These are phyloP conservation scores for Blastobotrys chiropterorum DNA, from an alignment of 805 yeast genomes.

Conservation along the genomic window DNA sequence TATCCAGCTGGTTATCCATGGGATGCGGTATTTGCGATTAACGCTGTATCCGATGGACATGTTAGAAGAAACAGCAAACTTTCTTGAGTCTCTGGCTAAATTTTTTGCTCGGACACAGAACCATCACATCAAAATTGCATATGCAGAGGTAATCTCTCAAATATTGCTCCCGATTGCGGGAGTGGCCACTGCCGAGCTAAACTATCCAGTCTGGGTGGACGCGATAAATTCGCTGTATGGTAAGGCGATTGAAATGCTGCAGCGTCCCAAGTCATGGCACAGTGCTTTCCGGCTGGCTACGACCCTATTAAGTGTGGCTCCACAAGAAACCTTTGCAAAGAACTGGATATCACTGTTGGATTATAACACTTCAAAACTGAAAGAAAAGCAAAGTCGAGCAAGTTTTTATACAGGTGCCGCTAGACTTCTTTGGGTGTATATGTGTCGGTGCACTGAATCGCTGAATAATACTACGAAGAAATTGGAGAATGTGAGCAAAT, in stretches of 20 bases:
- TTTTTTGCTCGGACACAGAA: slow-evolving; percentile 66
- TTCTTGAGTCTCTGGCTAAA: slow-evolving; percentile 76
- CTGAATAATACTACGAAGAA: slow-evolving; percentile 79
- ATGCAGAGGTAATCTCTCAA: slow-evolving; percentile 75
- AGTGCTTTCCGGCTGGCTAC: slow-evolving; percentile 61
- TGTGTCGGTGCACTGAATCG: slow-evolving; percentile 82
- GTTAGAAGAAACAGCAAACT: slow-evolving; percentile 92
- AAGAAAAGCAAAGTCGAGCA: slow-evolving; percentile 50
- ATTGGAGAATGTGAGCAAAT: slow-evolving; percentile 55
- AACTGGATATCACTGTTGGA: slow-evolving; percentile 72
- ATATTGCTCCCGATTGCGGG: slow-evolving; percentile 80
- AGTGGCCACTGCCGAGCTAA: slow-evolving; percentile 83
- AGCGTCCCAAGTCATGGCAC: slow-evolving; percentile 53
- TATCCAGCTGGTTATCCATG: slow-evolving; percentile 71
- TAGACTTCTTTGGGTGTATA: slow-evolving; percentile 81
- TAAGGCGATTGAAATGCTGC: slow-evolving; percentile 41
- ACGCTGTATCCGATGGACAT: slow-evolving; percentile 81
- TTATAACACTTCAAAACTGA: slow-evolving; percentile 50
- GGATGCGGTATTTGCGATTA: slow-evolving; percentile 80
- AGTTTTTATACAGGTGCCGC: slow-evolving; percentile 60
- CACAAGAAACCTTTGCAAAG: slow-evolving; percentile 62
- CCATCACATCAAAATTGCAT: slow-evolving; percentile 62
- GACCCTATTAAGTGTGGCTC: slow-evolving; percentile 73
- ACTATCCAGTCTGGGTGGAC: slow-evolving; percentile 91
- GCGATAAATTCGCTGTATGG: slow-evolving; percentile 61